Percentiles rank a stretch among this genome's conserved stretches.
Evolutionary conservation across 352 stramenopile species (phyloP).

Genomic region (Phytophthora quininea): DNA sequence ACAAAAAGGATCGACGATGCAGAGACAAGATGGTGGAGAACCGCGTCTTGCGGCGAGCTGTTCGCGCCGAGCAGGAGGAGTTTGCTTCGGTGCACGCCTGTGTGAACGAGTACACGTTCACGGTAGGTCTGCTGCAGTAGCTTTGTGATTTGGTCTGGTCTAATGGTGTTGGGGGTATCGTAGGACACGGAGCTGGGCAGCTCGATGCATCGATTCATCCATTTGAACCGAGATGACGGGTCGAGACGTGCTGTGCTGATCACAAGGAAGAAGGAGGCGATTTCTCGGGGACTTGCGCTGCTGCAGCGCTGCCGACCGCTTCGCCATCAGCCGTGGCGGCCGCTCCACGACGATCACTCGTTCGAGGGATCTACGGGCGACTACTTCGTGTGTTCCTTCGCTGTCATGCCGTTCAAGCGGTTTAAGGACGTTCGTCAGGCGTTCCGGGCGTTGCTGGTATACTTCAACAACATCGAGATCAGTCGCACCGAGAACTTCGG

Average conservation of each 20-base stretch:
- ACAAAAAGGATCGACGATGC: constrained; percentile 11
- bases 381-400: constrained; percentile 24
- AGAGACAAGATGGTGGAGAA: constrained; percentile 26
- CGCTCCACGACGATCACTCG: constrained; percentile 23
- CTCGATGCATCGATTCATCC: constrained; percentile 42
- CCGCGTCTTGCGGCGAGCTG: constrained; percentile 13
- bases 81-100: constrained; percentile 36
- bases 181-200: constrained; percentile 24
- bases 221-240: constrained; percentile 32
- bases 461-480: constrained; percentile 46
- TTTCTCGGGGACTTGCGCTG: constrained; percentile 37
- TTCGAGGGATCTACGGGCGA: constrained; percentile 39
- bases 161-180: not conserved
- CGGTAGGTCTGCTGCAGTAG: constrained; percentile 15
- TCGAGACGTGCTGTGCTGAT: constrained; percentile 31
- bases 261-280: constrained; percentile 35
- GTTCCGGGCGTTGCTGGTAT: constrained; percentile 36
- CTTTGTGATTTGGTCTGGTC: not conserved
- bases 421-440: constrained; percentile 31
- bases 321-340: constrained; percentile 31
- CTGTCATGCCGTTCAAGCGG: constrained; percentile 44
- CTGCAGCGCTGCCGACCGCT: constrained; percentile 42
- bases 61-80: constrained; percentile 32
- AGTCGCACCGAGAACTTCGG: constrained; percentile 43
- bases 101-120: constrained; percentile 37